Percentiles rank a stretch among this genome's conserved stretches.
Conservation (phyloP, 768 basidiomycete species). For the Termitomyces sp. region DNA sequence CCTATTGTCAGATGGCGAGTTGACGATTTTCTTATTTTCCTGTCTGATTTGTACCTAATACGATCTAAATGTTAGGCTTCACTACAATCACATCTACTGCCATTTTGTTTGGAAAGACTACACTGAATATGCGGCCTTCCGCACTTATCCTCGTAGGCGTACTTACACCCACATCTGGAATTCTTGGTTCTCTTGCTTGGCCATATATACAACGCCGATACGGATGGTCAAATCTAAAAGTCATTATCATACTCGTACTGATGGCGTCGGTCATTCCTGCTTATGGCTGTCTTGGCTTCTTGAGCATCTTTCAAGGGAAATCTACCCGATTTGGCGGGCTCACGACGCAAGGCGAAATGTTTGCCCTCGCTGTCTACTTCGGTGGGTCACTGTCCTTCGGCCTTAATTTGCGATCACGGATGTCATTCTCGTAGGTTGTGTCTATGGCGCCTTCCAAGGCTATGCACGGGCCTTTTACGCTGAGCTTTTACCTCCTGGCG, state of each 20-base stretch:
- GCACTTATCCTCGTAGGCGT: conserved; percentile 79
- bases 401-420: not conserved
- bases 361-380: conserved; percentile 77
- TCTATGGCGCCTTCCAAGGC: conserved; percentile 90
- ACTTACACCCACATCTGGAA: conserved; percentile 75
- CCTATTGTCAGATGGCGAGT: conserved; percentile 83
- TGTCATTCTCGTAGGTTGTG: conserved; percentile 41
- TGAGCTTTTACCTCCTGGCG: conserved; percentile 80
- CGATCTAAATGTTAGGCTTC: conserved; percentile 53
- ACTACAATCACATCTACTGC: conserved; percentile 92
- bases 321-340: conserved; percentile 63
- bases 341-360: conserved; percentile 84
- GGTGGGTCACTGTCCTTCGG: conserved; percentile 40
- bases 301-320: conserved; percentile 47
- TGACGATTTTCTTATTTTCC: too few species aligned
- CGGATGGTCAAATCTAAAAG: conserved; percentile 62
- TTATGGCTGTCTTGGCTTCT: conserved; percentile 83
- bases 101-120: conserved; percentile 89
- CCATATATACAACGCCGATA: conserved; percentile 68
- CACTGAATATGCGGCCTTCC: conserved; percentile 75
- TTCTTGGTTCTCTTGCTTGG: conserved; percentile 81
- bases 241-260: conserved; percentile 66
- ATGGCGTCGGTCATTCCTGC: conserved; percentile 67
- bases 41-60: not conserved
- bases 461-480: conserved; percentile 88